A percentile compares a stretch with the other conserved stretches of the same genome.
These are phyloP conservation scores for Amanita exitialis DNA, from an alignment of 768 basidiomycete species.

Conservation along the genomic window DNA sequence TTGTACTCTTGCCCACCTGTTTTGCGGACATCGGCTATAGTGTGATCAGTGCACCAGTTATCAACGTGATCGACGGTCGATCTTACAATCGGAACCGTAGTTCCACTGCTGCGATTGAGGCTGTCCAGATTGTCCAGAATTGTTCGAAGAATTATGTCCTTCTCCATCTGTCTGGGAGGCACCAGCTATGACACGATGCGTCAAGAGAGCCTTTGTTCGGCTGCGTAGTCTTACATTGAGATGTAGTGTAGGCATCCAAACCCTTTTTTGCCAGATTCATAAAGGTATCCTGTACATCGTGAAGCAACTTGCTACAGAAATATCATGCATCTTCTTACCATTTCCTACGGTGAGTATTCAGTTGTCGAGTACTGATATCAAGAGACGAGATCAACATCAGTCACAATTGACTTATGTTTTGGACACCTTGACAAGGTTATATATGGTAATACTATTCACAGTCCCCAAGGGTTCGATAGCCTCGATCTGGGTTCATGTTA, in stretches of 20 bases:
- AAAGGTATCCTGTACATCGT: slow-evolving; percentile 42
- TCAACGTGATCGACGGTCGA: neutral
- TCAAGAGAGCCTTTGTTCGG: slow-evolving; percentile 13
- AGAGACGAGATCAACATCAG: neutral
- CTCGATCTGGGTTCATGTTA: neutral
- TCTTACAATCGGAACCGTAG: slow-evolving; percentile 21
- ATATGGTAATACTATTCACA: neutral
- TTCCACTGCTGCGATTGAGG: slow-evolving; percentile 7
- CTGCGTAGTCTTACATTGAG: slow-evolving; percentile 26
- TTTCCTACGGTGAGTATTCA: neutral
- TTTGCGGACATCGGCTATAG: neutral
- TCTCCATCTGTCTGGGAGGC: slow-evolving; percentile 51
- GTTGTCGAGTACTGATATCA: neutral
- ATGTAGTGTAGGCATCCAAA: slow-evolving; percentile 40
- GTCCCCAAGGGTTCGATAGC: neutral
- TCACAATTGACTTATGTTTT: neutral
- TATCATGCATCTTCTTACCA: slow-evolving; percentile 4
- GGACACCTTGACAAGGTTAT: neutral
- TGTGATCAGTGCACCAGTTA: neutral
- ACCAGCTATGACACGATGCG: slow-evolving; percentile 21
- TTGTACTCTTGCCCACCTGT: neutral
- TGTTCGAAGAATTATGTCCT: slow-evolving; percentile 50
- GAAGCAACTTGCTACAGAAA: neutral
- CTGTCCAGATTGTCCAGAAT: slow-evolving; percentile 22
- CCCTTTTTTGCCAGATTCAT: slow-evolving; percentile 66